Conservation (phyloP, 2,329 filamentous ascomycete genomes). For the Xylariaceae sp. region DNA sequence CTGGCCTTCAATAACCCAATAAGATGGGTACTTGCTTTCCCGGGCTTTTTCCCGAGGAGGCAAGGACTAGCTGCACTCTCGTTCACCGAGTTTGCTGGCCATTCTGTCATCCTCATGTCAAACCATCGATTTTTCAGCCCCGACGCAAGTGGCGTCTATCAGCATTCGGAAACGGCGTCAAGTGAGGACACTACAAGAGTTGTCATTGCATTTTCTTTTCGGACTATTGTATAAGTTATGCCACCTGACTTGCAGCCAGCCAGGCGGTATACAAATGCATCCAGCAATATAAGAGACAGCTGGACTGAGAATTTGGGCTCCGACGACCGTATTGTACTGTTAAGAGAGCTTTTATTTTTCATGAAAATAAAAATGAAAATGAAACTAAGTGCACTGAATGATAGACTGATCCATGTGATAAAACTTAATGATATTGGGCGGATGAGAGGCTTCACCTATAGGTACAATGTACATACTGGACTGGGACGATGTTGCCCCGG, state of each 20-base stretch:
- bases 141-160: slow-evolving; percentile 19
- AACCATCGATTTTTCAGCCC: slow-evolving; percentile 16
- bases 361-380: slow-evolving; percentile 10
- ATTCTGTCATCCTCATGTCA: slow-evolving; percentile 2
- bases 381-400: slow-evolving; percentile 8
- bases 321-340: slow-evolving; percentile 15
- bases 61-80: slow-evolving; percentile 6
- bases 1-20: slow-evolving; percentile 18
- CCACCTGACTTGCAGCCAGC: slow-evolving; percentile 12
- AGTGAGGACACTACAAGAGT: slow-evolving; percentile 16
- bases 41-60: background rate
- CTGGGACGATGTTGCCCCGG: no score
- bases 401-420: background rate
- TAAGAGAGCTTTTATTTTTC: slow-evolving; percentile 8
- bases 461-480: no score
- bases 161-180: slow-evolving; percentile 26
- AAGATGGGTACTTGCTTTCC: slow-evolving; percentile 1
- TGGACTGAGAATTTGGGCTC: slow-evolving; percentile 16
- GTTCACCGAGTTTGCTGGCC: background rate
- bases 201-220: slow-evolving; percentile 6
- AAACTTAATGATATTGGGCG: no score
- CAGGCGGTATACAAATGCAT: slow-evolving; percentile 14
- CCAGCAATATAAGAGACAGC: slow-evolving; percentile 12
- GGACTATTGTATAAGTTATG: slow-evolving; percentile 23
- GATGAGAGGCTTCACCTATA: no score